phyloP scores from a whole-genome alignment of 1,139 yeast species.

The Kodamaea fungicola region DNA sequence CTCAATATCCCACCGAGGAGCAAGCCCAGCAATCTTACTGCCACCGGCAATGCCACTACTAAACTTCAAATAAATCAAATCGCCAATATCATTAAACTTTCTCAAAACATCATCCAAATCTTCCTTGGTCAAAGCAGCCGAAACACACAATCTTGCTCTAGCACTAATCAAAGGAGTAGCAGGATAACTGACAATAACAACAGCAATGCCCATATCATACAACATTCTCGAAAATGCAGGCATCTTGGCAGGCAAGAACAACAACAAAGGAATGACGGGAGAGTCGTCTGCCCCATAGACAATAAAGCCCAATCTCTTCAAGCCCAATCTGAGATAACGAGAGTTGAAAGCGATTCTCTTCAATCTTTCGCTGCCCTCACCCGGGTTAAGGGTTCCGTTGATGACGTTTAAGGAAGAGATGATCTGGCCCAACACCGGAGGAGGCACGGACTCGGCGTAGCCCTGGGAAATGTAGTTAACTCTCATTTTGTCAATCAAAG shows the following conservation, averaged over 20 bases:
- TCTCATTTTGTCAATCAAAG: constrained; percentile 70
- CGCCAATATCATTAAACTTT: constrained; percentile 78
- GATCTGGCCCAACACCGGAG: constrained; percentile 89
- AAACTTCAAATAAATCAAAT: constrained; percentile 67
- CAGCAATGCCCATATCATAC: constrained; percentile 78
- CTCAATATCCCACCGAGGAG: constrained; percentile 74
- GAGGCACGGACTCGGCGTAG: constrained; percentile 83
- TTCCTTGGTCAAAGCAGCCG: constrained; percentile 87
- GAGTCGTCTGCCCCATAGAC: constrained; percentile 95
- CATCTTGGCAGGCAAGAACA: constrained; percentile 91
- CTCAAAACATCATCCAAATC: constrained; percentile 81
- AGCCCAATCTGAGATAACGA: constrained; percentile 84
- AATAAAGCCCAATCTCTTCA: constrained; percentile 88
- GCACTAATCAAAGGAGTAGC: constrained; percentile 92
- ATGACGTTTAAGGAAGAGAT: constrained; percentile 76
- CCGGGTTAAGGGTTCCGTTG: constrained; percentile 78
- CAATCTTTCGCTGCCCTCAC: constrained; percentile 89
- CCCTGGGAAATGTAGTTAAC: constrained; percentile 68
- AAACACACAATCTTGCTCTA: constrained; percentile 89
- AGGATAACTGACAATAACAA: constrained; percentile 95
- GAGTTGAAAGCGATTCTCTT: constrained; percentile 95
- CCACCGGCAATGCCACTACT: constrained; percentile 78
- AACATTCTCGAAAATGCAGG: constrained; percentile 85
- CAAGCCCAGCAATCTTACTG: constrained; percentile 48
- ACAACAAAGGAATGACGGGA: constrained; percentile 86